Evolutionary conservation across 176 grass and related monocot genomes (phyloP).

Genomic region (Carex kokanica): DNA sequence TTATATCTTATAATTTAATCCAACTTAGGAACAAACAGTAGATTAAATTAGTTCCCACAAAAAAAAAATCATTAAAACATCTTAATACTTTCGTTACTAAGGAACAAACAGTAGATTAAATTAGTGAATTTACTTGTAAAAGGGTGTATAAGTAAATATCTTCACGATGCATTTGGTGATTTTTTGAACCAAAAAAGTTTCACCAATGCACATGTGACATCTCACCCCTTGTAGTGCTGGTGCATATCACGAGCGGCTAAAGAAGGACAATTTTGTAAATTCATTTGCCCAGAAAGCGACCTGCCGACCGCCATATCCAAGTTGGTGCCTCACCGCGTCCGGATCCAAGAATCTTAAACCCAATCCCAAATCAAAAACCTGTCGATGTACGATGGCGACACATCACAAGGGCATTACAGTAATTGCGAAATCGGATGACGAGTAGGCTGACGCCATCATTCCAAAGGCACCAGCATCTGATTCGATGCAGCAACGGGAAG

Average conservation of each 20-base stretch:
- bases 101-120: not conserved
- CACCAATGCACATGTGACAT: not conserved
- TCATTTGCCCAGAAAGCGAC: slow-evolving; percentile 3
- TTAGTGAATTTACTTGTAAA: not conserved
- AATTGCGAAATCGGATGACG: not conserved
- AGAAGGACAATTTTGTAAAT: not conserved
- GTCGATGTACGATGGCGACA: not conserved
- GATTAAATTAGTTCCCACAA: not conserved
- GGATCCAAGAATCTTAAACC: slow-evolving; percentile 17
- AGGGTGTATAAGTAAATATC: not conserved
- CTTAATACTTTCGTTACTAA: not conserved
- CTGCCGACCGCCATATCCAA: slow-evolving; percentile 15
- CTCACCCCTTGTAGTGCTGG: not conserved
- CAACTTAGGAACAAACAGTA: too few species aligned
- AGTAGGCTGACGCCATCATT: slow-evolving; percentile 25
- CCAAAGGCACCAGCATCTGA: not conserved
- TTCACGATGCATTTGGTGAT: not conserved
- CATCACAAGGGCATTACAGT: not conserved
- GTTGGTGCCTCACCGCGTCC: not conserved
- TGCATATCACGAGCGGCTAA: not conserved
- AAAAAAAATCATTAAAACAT: not conserved
- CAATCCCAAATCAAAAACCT: not conserved
- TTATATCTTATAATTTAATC: too few species aligned
- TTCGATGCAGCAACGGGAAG: not conserved
- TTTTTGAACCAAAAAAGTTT: not conserved